These are phyloP conservation scores for Trichoderma parareesei DNA, from an alignment of 495 filamentous ascomycete genomes.

Conservation along the genomic window DNA sequence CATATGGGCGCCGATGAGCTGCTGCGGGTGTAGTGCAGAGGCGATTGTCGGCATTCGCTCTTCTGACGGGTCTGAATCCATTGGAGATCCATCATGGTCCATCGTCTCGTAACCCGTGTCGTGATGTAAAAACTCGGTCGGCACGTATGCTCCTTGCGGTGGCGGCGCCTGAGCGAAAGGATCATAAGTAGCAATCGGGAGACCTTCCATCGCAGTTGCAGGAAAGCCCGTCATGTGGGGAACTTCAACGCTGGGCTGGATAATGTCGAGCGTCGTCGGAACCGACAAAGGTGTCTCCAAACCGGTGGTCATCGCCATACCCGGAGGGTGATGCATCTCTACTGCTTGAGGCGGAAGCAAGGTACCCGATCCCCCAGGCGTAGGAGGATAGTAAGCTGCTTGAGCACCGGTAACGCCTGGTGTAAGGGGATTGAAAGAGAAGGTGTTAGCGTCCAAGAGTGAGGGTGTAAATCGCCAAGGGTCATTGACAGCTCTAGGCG, in stretches of 20 bases:
- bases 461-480: conserved; percentile 80
- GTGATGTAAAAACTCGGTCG: conserved; percentile 70
- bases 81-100: conserved; percentile 61
- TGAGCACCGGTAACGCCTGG: conserved; percentile 40
- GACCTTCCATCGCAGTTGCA: conserved; percentile 50
- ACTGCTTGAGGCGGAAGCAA: conserved; percentile 78
- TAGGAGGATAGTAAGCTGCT: conserved; percentile 75
- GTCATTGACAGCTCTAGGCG: conserved; percentile 66
- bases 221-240: conserved; percentile 49
- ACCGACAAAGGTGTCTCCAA: conserved; percentile 81
- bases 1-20: conserved; percentile 31
- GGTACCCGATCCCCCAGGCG: conserved; percentile 73
- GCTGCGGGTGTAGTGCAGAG: conserved; percentile 22
- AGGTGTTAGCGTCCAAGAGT: conserved; percentile 74
- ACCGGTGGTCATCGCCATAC: conserved; percentile 34
- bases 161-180: conserved; percentile 57
- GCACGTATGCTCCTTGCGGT: conserved; percentile 58
- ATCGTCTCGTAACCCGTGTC: conserved; percentile 71
- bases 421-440: conserved; percentile 61
- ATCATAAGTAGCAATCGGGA: conserved; percentile 66
- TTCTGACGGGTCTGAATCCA: conserved; percentile 39
- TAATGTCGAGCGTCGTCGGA: conserved; percentile 52
- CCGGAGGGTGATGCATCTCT: conserved; percentile 79
- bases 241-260: conserved; percentile 46
- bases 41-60: conserved; percentile 43